phyloP scores from a whole-genome alignment of 2,329 filamentous ascomycete genomes.

The Talaromyces sp. region DNA sequence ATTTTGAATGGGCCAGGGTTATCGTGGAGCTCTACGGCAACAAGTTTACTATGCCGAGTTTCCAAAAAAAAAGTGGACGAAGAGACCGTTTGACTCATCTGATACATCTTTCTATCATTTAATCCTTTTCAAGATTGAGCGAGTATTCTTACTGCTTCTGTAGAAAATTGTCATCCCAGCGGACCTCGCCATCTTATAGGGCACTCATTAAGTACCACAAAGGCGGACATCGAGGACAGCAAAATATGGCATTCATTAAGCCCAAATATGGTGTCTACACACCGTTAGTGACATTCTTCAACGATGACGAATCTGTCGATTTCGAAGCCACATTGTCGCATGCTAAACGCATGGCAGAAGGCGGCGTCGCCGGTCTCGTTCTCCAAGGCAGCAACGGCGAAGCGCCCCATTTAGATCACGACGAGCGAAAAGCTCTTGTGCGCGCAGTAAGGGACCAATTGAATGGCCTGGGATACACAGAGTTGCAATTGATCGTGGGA shows the following conservation, averaged over 20 bases:
- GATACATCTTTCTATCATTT: neutral
- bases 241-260: slow-evolving; percentile 7
- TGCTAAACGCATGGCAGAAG: slow-evolving; percentile 41
- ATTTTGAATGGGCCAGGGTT: neutral
- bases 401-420: slow-evolving; percentile 48
- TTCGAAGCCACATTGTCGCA: slow-evolving; percentile 41
- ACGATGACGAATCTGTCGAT: slow-evolving; percentile 42
- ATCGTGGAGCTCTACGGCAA: neutral
- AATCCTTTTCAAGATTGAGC: neutral
- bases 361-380: slow-evolving; percentile 45
- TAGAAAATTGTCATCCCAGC: neutral
- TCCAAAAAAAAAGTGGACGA: neutral
- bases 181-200: neutral
- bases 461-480: neutral
- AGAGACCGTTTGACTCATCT: neutral
- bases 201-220: neutral
- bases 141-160: neutral
- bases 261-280: slow-evolving; percentile 37
- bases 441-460: slow-evolving; percentile 44
- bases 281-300: slow-evolving; percentile 49
- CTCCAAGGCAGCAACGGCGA: slow-evolving; percentile 49
- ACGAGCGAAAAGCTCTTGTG: slow-evolving; percentile 50
- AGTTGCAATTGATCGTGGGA: slow-evolving; percentile 58
- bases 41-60: neutral
- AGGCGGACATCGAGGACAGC: neutral